phyloP scores from a whole-genome alignment of 768 basidiomycete genomes.

The Pulveroboletus sp. region DNA sequence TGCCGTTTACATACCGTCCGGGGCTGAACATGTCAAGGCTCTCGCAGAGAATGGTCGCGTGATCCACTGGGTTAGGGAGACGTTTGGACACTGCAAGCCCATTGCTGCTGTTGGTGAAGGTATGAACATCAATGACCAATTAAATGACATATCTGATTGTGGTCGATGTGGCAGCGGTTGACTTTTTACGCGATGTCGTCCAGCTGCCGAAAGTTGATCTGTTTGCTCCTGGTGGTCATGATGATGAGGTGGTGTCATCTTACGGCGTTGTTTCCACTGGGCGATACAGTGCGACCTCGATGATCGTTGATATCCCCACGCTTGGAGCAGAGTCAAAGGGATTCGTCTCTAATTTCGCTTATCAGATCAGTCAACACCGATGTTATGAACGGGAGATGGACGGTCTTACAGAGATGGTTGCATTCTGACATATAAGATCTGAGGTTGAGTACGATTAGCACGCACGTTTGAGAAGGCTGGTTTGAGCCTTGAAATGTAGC shows the following conservation, averaged over 20 bases:
- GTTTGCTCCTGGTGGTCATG: slow-evolving; percentile 30
- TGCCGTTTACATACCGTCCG: slow-evolving; percentile 75
- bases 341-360: slow-evolving; percentile 57
- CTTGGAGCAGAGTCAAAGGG: slow-evolving; percentile 47
- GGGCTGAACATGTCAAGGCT: slow-evolving; percentile 54
- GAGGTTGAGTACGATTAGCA: slow-evolving; percentile 13
- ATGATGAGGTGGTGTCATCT: slow-evolving; percentile 45
- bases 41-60: slow-evolving; percentile 63
- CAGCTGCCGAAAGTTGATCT: slow-evolving; percentile 44
- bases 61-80: slow-evolving; percentile 82
- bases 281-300: slow-evolving; percentile 42
- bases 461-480: no score
- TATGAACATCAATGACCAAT: background rate
- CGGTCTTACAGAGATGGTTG: slow-evolving; percentile 51
- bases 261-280: slow-evolving; percentile 65
- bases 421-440: slow-evolving; percentile 34
- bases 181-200: slow-evolving; percentile 46
- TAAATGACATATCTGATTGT: background rate
- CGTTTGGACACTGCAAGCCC: slow-evolving; percentile 83
- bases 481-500: no score
- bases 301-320: slow-evolving; percentile 37
- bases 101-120: slow-evolving; percentile 77
- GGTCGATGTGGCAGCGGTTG: slow-evolving; percentile 36
- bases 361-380: slow-evolving; percentile 63
- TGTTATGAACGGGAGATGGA: slow-evolving; percentile 62